Evolutionary conservation across 805 yeast genomes (phyloP).

Genomic region (Candida ovalis): DNA sequence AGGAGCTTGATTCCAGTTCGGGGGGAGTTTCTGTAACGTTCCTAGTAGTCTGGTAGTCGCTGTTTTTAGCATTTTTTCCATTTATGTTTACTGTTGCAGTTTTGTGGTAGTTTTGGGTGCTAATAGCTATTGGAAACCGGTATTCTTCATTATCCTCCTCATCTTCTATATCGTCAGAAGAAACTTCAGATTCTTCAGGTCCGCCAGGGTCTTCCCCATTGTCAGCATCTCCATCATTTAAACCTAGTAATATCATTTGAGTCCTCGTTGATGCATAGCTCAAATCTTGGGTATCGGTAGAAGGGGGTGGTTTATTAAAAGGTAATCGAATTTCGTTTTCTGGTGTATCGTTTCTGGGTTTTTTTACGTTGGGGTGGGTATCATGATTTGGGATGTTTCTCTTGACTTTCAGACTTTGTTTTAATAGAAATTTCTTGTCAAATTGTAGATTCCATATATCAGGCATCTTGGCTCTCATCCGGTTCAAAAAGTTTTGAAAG

Average conservation of each 20-base stretch:
- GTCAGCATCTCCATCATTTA: neutral
- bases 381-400: neutral
- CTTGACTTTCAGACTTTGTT: neutral
- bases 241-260: neutral
- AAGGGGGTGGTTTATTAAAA: neutral
- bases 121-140: neutral
- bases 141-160: neutral
- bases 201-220: neutral
- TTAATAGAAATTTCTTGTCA: slow-evolving; percentile 2
- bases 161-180: neutral
- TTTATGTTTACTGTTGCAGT: neutral
- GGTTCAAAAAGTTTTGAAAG: slow-evolving; percentile 14
- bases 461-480: slow-evolving; percentile 14
- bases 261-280: neutral
- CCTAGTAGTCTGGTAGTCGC: no score
- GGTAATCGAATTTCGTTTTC: neutral
- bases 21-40: no score
- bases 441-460: slow-evolving; percentile 10
- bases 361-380: neutral
- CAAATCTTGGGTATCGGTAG: neutral
- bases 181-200: neutral
- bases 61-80: no score
- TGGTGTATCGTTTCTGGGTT: neutral
- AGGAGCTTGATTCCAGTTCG: no score
- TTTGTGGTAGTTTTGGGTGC: neutral